Evolutionary conservation across 495 filamentous ascomycete species (phyloP), one percentile per base, ranked within the genome.

Genomic region (Xylaria flabelliformis): DNA sequence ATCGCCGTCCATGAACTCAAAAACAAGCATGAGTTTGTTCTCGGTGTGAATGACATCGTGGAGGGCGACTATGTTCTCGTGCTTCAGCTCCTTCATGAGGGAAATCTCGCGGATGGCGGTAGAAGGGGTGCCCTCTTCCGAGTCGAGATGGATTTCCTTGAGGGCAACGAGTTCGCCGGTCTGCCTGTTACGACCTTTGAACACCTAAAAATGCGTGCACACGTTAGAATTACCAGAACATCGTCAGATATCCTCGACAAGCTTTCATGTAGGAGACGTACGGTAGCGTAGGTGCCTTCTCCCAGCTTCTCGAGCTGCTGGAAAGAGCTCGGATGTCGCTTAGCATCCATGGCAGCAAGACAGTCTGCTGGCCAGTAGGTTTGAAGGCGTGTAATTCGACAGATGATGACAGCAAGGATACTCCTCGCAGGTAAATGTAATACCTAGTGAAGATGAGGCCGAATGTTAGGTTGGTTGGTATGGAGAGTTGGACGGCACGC

Each of bases 1-100:
- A 77, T 99, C 96, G 75, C 94, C 91, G 82, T 99, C 96, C 91
- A 99, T 97, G 81, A 91, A 98, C 81, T 99, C 96, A 74, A 98
- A 97, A 17, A 99, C 96, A 48, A 99, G 92, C 94, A 98, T 98
- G 55, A 99, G 89, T 80, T 99, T 99, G 85, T 98, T 97, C 82
- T 99, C 96, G 68, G 96, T 98, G 80, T 99, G 96, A 76, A 99
- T 98, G 42, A 99, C 97, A 84, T 99, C 97, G 85, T 98, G 92
- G 1, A 99, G 91, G 62, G 93, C 95, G 69, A 99, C 95, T 71
- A 98, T 98, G 80, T 97, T 97, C 76, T 97, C 93, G 83, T 99
- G 94, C 82, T 97, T 98, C 77, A 98, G 89, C 82, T 99, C 96
- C 83, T 99, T 99, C 92, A 99, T 97, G 39, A 99, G 86, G 0